Percentiles rank a stretch among this genome's conserved stretches.
These are phyloP conservation scores for Neopestalotiopsis clavispora DNA, from an alignment of 2,329 filamentous ascomycete species.

Conservation along the genomic window DNA sequence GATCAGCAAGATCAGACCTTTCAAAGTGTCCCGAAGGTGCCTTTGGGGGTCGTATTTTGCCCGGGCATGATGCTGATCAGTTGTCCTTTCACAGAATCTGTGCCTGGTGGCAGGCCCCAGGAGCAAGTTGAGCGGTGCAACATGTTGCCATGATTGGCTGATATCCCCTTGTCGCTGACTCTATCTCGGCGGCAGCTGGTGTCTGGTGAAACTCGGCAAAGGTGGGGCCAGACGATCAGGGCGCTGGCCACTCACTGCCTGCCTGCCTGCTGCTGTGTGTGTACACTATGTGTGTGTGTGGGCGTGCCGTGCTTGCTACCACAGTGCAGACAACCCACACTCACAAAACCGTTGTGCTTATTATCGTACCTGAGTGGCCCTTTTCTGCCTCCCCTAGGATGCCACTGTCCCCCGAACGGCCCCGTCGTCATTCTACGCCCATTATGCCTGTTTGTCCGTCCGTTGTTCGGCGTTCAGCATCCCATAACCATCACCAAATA, in stretches of 20 bases:
- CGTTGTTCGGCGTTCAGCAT: slow-evolving; percentile 7
- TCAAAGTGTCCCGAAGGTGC: neutral
- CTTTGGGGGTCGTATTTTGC: slow-evolving; percentile 5
- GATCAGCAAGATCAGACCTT: neutral
- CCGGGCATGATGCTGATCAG: slow-evolving; percentile 8
- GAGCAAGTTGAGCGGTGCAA: neutral
- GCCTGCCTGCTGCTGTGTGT: too few species aligned
- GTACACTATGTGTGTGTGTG: too few species aligned
- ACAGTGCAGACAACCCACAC: neutral
- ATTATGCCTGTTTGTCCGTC: neutral
- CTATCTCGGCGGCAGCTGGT: slow-evolving; percentile 20
- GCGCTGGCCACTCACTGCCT: neutral
- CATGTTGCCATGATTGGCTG: slow-evolving; percentile 13
- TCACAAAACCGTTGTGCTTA: neutral
- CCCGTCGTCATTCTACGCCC: neutral
- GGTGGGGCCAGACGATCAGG: slow-evolving; percentile 12
- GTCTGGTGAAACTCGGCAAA: slow-evolving; percentile 20
- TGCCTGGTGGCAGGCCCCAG: neutral
- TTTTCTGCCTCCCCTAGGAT: neutral
- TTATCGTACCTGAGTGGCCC: neutral
- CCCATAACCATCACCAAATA: neutral
- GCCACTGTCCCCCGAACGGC: neutral
- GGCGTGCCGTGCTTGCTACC: neutral
- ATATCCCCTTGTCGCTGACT: slow-evolving; percentile 11
- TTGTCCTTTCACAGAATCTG: slow-evolving; percentile 4